Base-by-base conservation (phyloP, 441 rosid species). In the Croton laevigatus region DNA sequence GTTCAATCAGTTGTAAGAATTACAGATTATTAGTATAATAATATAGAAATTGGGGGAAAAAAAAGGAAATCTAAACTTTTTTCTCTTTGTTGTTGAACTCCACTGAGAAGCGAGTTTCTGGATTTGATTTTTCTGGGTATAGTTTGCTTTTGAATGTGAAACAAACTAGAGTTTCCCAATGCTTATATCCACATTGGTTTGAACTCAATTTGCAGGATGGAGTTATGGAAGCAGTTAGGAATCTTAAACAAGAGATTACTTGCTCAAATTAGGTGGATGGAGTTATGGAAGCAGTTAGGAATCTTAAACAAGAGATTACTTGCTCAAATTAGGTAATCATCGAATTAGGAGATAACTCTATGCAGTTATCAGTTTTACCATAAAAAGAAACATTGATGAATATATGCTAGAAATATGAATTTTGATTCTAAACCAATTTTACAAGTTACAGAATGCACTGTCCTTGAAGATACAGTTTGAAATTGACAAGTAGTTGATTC, bases 191-290 rank as follows among this genome's bases (percentile, higher is more conserved):
- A 53, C 11, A 12, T 66, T 17, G 51, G 20, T 48, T 40, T 59
- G 5, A n/a, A 38, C 20, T 8, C 34, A 57, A 66, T 17, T 63
- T 72, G 71, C 68, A 77, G 81, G 78, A 78, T 44, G 75, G 78
- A 22, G 75, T 70, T 12, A 48, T 20, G 64, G 78, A 73, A 48
- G 81, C 81, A 4, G 81, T 78, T 12, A 78, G 62, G 22, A 66
- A 70, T 49, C 77, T 78, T 23, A 70, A 78, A 60, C 72, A 78
- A 19, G 72, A 78, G 63, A 45, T 78, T 65, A 40, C 19, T 22
- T 58, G 58, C 53, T 59, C 73, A n/a, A n/a, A n/a, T n/a, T n/a
- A n/a, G n/a, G n/a, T n/a, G 81, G 78, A 78, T 44, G 75, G 78
- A 22, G 75, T 70, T 12, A 48, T 20, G 64, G 78, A 73, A 48